A percentile compares a stretch with the other conserved stretches of the same genome.
These are phyloP conservation scores for Hanseniaspora gamundiae DNA, from an alignment of 1,139 yeast genomes.

Conservation along the genomic window DNA sequence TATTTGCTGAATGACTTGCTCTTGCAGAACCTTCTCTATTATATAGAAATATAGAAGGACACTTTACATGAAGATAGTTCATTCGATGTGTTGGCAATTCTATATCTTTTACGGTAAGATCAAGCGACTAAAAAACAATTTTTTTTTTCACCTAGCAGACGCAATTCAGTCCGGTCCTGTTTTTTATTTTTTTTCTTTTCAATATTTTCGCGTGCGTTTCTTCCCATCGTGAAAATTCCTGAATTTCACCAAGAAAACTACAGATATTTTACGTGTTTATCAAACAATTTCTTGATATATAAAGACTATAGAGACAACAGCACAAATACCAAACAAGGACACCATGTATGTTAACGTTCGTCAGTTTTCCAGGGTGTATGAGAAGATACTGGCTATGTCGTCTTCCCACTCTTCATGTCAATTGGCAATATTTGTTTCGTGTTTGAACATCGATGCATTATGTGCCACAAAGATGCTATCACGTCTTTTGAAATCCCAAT, in stretches of 20 bases:
- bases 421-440: conserved; percentile 77
- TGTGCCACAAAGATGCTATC: conserved; percentile 79
- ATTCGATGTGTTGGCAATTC: too few relatives aligned
- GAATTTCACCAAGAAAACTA: too few relatives aligned
- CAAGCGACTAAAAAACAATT: not conserved
- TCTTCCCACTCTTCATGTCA: conserved; percentile 85
- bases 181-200: not conserved
- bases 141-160: not conserved
- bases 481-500: conserved; percentile 58
- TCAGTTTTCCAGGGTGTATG: conserved; percentile 47
- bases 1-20: too few relatives aligned
- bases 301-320: too few relatives aligned
- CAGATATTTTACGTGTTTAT: too few relatives aligned
- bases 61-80: too few relatives aligned
- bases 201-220: not conserved
- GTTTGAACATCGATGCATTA: conserved; percentile 82
- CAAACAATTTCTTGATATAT: too few relatives aligned
- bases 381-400: conserved; percentile 47
- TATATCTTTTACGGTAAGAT: too few relatives aligned
- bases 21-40: too few relatives aligned
- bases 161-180: not conserved
- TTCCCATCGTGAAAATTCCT: too few relatives aligned
- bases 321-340: not conserved
- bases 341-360: conserved; percentile 54
- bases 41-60: too few relatives aligned